phyloP scores from a whole-genome alignment of 2,329 filamentous ascomycete genomes.

The Cadophora sp. region DNA sequence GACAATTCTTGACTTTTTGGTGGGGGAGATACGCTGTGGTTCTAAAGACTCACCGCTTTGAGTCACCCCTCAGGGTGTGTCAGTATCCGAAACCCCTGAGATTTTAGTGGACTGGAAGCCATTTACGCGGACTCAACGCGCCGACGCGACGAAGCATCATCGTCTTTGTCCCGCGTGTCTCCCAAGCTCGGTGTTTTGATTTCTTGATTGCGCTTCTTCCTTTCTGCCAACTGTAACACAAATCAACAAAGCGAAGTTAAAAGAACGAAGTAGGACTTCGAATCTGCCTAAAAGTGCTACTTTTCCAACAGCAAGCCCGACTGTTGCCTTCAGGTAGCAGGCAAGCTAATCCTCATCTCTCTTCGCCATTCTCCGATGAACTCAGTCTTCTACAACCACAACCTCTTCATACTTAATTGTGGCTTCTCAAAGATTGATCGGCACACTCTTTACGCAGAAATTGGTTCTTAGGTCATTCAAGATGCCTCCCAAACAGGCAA shows the following conservation, averaged over 20 bases:
- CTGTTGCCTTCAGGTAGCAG: slow-evolving; percentile 11
- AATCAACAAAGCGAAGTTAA: neutral
- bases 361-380: neutral
- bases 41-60: slow-evolving; percentile 31
- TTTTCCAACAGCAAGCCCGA: neutral
- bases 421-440: slow-evolving; percentile 39
- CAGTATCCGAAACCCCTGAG: slow-evolving; percentile 11
- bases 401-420: slow-evolving; percentile 33
- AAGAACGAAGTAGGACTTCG: neutral
- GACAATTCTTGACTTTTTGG: slow-evolving; percentile 27
- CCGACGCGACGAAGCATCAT: slow-evolving; percentile 10
- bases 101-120: slow-evolving; percentile 8
- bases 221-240: neutral
- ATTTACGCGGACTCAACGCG: slow-evolving; percentile 20
- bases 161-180: neutral
- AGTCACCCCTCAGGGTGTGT: slow-evolving; percentile 30
- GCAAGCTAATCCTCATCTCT: neutral
- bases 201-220: neutral
- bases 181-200: neutral
- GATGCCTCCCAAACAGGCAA: slow-evolving; percentile 66
- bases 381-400: slow-evolving; percentile 6
- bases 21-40: slow-evolving; percentile 2
- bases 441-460: slow-evolving; percentile 30
- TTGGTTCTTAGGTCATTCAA: slow-evolving; percentile 32
- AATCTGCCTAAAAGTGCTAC: neutral